Conservation (phyloP, 2,329 filamentous ascomycete species). For the Colletotrichum eremochloae region DNA sequence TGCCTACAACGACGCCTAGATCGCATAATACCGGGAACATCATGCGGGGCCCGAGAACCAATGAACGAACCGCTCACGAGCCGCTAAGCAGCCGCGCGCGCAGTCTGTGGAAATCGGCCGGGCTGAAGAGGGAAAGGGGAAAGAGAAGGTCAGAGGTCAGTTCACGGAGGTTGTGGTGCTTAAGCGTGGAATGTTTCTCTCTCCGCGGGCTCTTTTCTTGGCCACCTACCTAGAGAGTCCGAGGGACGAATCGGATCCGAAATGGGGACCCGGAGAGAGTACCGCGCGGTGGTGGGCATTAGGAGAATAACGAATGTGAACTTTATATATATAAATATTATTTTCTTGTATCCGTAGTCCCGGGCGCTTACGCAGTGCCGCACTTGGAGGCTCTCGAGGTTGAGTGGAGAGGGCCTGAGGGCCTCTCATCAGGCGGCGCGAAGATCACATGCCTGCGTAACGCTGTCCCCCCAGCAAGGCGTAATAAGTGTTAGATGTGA, state of each 20-base stretch:
- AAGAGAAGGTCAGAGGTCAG: background rate
- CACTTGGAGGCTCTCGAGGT: background rate
- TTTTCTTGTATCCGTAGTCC: background rate
- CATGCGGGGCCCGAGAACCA: too few species aligned
- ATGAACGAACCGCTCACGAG: too few species aligned
- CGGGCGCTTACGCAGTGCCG: slow-evolving; percentile 14
- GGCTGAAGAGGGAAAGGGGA: background rate
- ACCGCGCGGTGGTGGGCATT: background rate
- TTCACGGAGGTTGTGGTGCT: background rate
- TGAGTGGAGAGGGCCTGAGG: too few species aligned
- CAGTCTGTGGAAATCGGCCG: background rate
- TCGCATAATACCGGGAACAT: too few species aligned
- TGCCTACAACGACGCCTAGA: too few species aligned
- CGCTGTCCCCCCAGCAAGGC: background rate
- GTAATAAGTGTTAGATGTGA: background rate
- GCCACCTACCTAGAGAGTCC: background rate
- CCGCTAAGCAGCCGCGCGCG: background rate
- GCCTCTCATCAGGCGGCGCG: background rate
- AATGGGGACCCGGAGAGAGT: background rate
- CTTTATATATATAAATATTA: background rate
- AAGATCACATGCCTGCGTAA: slow-evolving; percentile 2
- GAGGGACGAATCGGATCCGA: slow-evolving; percentile 10
- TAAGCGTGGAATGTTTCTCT: background rate
- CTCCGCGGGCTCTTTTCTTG: background rate
- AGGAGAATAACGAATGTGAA: background rate